Evolutionary conservation across 2,329 filamentous ascomycete genomes (phyloP), one percentile per base, ranked within the genome.

Genomic region (Cladobotryum protrusum): DNA sequence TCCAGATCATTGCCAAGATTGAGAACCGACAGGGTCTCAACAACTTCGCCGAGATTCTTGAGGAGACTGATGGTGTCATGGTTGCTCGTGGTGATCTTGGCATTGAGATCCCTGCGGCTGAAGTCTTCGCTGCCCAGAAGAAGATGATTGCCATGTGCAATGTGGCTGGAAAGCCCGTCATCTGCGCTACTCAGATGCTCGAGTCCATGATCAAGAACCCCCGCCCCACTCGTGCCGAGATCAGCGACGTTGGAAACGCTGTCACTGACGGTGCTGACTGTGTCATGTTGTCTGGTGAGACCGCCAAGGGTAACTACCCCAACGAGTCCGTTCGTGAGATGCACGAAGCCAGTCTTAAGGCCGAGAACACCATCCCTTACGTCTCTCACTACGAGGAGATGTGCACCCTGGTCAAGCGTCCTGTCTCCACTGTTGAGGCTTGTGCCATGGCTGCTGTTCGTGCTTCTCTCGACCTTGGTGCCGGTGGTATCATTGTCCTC

Each of bases 121-220:
- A 99, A 80, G 93, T 99, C 59, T 99, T 99, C 74, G 89, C 95
- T 61, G 93, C 93, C 50, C 93, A 99, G 81, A 99, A 99, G 87
- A 99, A 99, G 89, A 91, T 99, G 82, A 99, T 99, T 73, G 91
- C 93, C 74, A 97, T 97, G 85, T 99, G 93, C 84, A 99, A 99
- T 80, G 85, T 96, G 67, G 91, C 90, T 61, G 93, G 93, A 73
- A 99, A 99, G 82, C 93, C 93, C 60, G 91, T 92, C 71, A 96
- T 99, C 70, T 97, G 92, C 74, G 93, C 93, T 53, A 99, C 93
- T 37, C 93, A 99, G 79, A 99, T 99, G 93, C 83, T 99, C 61
- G 93, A 99, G 82, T 96, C 90, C 57, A 99, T 99, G 93, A 99
- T 96, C 73, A 96, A 96, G 82, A 99, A 99, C 80, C 93, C 93